Evolutionary conservation across 805 yeast genomes (phyloP).

Genomic region (Zygotorulaspora chibaensis): DNA sequence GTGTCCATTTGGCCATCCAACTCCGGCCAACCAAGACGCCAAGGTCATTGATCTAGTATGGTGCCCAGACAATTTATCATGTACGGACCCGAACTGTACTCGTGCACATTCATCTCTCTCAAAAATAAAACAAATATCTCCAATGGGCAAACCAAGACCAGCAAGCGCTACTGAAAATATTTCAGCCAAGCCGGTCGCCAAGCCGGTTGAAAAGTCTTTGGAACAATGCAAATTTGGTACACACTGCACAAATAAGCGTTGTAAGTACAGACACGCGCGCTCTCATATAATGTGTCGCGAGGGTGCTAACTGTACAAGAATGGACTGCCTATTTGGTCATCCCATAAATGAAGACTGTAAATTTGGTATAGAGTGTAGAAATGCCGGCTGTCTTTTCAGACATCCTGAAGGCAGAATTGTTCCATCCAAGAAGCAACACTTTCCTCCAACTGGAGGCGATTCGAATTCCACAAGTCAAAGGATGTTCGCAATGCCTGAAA

Average conservation of each 20-base stretch:
- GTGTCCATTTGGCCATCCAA: slow-evolving; percentile 90
- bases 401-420: slow-evolving; percentile 76
- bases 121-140: slow-evolving; percentile 38
- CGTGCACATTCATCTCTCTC: slow-evolving; percentile 83
- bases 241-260: slow-evolving; percentile 69
- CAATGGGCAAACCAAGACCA: slow-evolving; percentile 25
- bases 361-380: slow-evolving; percentile 71
- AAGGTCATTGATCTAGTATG: slow-evolving; percentile 64
- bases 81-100: slow-evolving; percentile 57
- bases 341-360: slow-evolving; percentile 78
- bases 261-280: slow-evolving; percentile 83
- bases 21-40: slow-evolving; percentile 75
- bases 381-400: slow-evolving; percentile 62
- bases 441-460: slow-evolving; percentile 12
- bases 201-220: slow-evolving; percentile 47
- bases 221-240: slow-evolving; percentile 81
- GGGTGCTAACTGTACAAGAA: slow-evolving; percentile 71
- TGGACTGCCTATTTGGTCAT: slow-evolving; percentile 79
- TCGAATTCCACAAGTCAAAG: slow-evolving; percentile 47
- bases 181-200: slow-evolving; percentile 10
- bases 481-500: slow-evolving; percentile 73
- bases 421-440: slow-evolving; percentile 32
- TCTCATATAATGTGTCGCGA: slow-evolving; percentile 72
- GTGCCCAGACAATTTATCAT: slow-evolving; percentile 69
- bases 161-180: slow-evolving; percentile 17